A percentile compares a stretch with the other conserved stretches of the same genome.
Conservation (phyloP, 495 filamentous ascomycete species). For the Xylaria longipes region DNA sequence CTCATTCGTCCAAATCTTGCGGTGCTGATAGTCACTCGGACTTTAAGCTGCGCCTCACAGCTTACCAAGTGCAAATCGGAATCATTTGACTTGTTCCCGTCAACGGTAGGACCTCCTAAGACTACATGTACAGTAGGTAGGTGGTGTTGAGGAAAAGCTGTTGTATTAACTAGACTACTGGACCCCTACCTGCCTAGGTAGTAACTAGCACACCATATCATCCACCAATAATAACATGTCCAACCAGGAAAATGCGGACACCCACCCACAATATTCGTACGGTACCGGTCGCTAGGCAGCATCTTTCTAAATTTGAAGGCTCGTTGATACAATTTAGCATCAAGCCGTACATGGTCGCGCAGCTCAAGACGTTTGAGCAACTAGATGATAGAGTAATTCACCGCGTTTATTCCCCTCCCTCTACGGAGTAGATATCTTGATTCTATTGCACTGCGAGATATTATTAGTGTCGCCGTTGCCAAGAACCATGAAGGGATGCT, state of each 20-base stretch:
- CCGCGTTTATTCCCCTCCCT: background rate
- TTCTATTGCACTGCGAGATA: background rate
- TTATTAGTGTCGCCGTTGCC: constrained; percentile 4
- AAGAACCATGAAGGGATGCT: background rate
- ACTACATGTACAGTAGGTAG: too few species aligned
- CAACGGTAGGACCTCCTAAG: too few species aligned
- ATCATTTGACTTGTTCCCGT: background rate
- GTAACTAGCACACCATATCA: background rate
- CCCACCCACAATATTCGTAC: background rate
- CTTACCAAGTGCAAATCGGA: background rate
- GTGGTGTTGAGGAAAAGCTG: background rate
- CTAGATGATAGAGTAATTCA: background rate
- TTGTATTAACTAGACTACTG: background rate
- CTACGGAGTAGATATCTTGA: too few species aligned
- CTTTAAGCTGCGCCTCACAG: background rate
- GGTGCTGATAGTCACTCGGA: constrained; percentile 8
- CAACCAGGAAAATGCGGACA: background rate
- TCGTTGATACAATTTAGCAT: background rate
- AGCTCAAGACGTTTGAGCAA: background rate
- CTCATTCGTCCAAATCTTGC: constrained; percentile 10
- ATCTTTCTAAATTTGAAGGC: background rate
- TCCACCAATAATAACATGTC: background rate
- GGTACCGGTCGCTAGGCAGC: background rate
- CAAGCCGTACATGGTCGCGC: background rate
- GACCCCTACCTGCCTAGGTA: too few species aligned